These are phyloP conservation scores for Pezicula neosporulosa DNA, from an alignment of 2,329 filamentous ascomycete genomes.

Conservation along the genomic window DNA sequence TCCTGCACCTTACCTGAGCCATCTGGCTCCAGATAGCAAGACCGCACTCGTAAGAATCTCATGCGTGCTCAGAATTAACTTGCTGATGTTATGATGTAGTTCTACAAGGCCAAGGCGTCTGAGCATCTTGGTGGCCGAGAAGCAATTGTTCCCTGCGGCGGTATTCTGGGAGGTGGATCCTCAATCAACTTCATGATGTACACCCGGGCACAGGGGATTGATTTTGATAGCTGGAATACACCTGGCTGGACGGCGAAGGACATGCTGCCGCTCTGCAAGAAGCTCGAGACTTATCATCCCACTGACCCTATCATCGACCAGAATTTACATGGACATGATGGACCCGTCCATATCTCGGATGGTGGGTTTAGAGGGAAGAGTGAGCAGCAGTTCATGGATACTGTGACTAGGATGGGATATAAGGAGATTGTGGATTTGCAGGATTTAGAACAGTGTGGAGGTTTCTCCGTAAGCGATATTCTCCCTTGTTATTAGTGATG, in stretches of 20 bases:
- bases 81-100: slow-evolving; percentile 27
- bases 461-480: slow-evolving; percentile 23
- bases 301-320: slow-evolving; percentile 15
- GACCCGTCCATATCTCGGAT: slow-evolving; percentile 52
- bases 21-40: slow-evolving; percentile 45
- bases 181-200: slow-evolving; percentile 58
- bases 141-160: slow-evolving; percentile 35
- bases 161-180: slow-evolving; percentile 59
- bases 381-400: slow-evolving; percentile 47
- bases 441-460: slow-evolving; percentile 39
- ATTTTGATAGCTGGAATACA: slow-evolving; percentile 50
- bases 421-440: slow-evolving; percentile 51
- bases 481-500: not conserved
- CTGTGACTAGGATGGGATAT: slow-evolving; percentile 44
- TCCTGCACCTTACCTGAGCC: slow-evolving; percentile 45
- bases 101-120: slow-evolving; percentile 46
- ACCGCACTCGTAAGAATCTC: slow-evolving; percentile 32
- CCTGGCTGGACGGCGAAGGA: slow-evolving; percentile 49
- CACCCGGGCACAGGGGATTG: slow-evolving; percentile 39
- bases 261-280: slow-evolving; percentile 49
- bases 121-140: slow-evolving; percentile 42
- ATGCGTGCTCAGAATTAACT: slow-evolving; percentile 12
- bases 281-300: slow-evolving; percentile 51
- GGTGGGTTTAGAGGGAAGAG: slow-evolving; percentile 41
- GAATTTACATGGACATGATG: slow-evolving; percentile 46